Conservation (phyloP, 2,329 filamentous ascomycete genomes). For the Botrytis tulipae region DNA sequence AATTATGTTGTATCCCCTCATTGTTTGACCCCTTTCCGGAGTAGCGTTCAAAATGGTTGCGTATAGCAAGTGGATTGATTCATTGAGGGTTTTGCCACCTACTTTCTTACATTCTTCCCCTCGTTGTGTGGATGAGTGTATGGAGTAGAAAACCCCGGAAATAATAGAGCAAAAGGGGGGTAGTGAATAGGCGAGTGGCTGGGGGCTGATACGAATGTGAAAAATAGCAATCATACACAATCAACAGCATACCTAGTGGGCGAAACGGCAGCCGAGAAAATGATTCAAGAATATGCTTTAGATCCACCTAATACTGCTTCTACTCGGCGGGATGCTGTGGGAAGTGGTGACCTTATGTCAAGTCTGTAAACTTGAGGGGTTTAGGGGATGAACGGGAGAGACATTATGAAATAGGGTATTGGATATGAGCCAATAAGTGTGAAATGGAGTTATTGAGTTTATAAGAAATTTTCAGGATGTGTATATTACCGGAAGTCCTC, state of each 20-base stretch:
- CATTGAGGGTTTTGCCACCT: background rate
- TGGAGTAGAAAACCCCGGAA: too few species aligned
- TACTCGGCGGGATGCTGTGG: background rate
- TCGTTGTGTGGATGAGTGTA: fast-evolving
- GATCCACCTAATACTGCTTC: background rate
- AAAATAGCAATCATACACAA: slow-evolving; percentile 50
- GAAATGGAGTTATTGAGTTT: background rate
- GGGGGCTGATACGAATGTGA: background rate
- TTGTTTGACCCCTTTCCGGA: background rate
- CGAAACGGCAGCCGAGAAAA: slow-evolving; percentile 50
- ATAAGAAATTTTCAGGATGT: background rate
- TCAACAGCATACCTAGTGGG: slow-evolving; percentile 54
- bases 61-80: background rate
- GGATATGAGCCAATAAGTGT: background rate
- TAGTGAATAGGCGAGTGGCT: background rate
- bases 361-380: background rate
- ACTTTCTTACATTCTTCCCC: background rate
- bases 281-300: slow-evolving; percentile 45
- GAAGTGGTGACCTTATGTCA: background rate
- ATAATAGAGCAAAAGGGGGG: background rate
- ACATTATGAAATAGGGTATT: background rate
- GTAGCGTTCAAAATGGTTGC: background rate
- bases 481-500: too few species aligned
- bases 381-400: background rate
- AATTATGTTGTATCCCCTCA: background rate